These are phyloP conservation scores for Botrytis hyacinthi DNA, from an alignment of 2,329 filamentous ascomycete genomes.

Conservation along the genomic window DNA sequence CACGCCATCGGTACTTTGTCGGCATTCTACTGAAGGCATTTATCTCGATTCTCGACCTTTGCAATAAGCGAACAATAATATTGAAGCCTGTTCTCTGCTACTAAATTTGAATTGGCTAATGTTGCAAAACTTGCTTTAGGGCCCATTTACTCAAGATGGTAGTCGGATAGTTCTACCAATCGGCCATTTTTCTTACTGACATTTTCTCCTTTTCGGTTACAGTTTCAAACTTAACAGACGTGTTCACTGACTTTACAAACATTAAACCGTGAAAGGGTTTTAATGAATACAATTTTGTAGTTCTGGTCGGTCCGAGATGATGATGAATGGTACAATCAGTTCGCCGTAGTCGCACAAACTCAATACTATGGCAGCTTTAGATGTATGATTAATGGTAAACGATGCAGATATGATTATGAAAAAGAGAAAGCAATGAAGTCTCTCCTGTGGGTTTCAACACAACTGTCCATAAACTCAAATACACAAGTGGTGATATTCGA, in stretches of 20 bases:
- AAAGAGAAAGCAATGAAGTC: not conserved
- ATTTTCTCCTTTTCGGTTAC: not conserved
- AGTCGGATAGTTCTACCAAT: not conserved
- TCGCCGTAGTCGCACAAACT: not conserved
- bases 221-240: not conserved
- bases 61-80: not conserved
- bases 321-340: not conserved
- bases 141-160: not conserved
- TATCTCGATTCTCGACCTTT: not conserved
- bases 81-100: not conserved
- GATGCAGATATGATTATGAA: not conserved
- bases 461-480: not conserved
- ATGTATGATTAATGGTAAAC: not conserved
- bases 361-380: not conserved
- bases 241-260: too few species aligned
- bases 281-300: not conserved
- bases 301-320: not conserved
- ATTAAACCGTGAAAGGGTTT: not conserved
- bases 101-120: not conserved
- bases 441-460: not conserved
- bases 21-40: not conserved
- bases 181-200: not conserved
- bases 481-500: not conserved
- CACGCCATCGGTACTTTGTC: not conserved
- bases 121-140: not conserved